These are phyloP conservation scores for Mariannaea sp. DNA, from an alignment of 2,329 filamentous ascomycete species.

Conservation along the genomic window DNA sequence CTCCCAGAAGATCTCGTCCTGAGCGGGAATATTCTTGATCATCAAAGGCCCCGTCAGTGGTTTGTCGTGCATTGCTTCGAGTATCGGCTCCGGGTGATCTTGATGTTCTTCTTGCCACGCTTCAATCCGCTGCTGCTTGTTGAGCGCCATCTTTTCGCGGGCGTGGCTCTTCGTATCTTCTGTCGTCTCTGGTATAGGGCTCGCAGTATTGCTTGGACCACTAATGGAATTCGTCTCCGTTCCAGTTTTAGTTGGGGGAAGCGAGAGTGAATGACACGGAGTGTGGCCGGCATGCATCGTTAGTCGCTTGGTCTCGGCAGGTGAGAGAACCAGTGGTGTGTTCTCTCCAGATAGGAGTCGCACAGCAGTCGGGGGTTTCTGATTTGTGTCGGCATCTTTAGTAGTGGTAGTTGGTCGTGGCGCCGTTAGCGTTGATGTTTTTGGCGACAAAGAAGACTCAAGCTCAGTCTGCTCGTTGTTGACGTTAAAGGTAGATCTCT, in stretches of 20 bases:
- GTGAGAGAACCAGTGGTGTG: constrained; percentile 53
- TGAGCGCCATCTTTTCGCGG: constrained; percentile 5
- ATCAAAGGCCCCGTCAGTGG: constrained; percentile 58
- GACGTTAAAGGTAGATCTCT: constrained; percentile 58
- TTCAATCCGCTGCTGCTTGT: constrained; percentile 9
- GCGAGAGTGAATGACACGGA: constrained; percentile 62
- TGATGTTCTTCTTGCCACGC: constrained; percentile 18
- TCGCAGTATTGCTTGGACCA: constrained; percentile 38
- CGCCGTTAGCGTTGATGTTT: no score
- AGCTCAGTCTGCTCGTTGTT: constrained; percentile 31
- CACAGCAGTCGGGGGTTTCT: constrained; percentile 10
- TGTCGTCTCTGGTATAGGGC: constrained; percentile 35
- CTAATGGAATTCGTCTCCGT: constrained; percentile 42
- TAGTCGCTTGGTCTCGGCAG: constrained; percentile 56
- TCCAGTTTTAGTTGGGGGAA: constrained; percentile 51
- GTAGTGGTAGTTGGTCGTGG: constrained; percentile 22
- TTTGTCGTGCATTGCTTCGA: constrained; percentile 51
- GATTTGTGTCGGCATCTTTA: constrained; percentile 21
- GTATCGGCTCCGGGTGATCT: constrained; percentile 33
- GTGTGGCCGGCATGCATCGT: constrained; percentile 68
- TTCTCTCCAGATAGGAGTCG: constrained; percentile 46
- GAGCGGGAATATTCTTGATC: constrained; percentile 59
- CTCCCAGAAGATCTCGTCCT: constrained; percentile 60
- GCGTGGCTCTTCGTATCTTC: constrained; percentile 13
- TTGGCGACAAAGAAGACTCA: constrained; percentile 36